phyloP scores from a whole-genome alignment of 345 rosid genomes.

The Populus simonii region DNA sequence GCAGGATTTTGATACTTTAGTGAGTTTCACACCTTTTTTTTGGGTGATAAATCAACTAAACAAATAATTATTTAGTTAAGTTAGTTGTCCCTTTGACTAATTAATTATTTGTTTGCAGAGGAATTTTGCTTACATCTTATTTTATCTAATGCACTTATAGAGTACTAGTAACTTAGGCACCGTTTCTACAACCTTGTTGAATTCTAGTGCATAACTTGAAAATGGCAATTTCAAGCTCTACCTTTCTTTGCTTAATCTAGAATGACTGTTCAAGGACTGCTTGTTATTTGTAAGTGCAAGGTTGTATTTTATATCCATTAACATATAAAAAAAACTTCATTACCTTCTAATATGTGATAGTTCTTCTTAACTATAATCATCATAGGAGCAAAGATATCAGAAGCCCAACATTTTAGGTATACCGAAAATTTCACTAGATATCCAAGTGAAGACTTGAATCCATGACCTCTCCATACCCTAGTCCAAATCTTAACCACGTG shows the following conservation, averaged over 20 bases:
- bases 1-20: constrained; percentile 81
- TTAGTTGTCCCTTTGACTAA: not conserved
- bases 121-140: not conserved
- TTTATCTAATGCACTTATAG: not conserved
- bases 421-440: not conserved
- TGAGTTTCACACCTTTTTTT: constrained; percentile 34
- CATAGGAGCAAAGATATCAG: not conserved
- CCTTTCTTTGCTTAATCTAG: not conserved
- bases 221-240: not conserved
- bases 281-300: not conserved
- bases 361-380: not conserved
- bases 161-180: not conserved
- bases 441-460: not conserved
- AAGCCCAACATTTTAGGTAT: not conserved
- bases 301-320: not conserved
- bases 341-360: not conserved
- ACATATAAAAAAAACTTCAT: not conserved
- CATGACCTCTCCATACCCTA: not conserved
- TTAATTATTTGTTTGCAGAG: not conserved
- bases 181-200: not conserved
- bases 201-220: not conserved
- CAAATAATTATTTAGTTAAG: not conserved
- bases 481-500: not conserved
- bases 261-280: not conserved
- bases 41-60: not conserved